Percentiles rank a stretch among this genome's conserved stretches.
These are phyloP conservation scores for Hypoxylon sp. DNA, from an alignment of 2,329 filamentous ascomycete species.

Conservation along the genomic window DNA sequence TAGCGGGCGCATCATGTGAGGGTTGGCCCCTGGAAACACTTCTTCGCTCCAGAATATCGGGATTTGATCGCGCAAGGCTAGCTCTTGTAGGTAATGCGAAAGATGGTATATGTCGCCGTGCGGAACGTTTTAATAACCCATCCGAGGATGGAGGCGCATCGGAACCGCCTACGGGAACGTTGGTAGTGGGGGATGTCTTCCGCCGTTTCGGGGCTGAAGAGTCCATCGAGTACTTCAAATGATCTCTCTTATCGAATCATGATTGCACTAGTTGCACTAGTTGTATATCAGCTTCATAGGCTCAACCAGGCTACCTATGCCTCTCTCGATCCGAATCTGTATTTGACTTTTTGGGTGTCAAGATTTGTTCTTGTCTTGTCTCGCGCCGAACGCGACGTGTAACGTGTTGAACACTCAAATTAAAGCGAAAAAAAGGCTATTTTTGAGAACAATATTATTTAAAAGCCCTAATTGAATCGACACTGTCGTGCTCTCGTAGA, in stretches of 20 bases:
- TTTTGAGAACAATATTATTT: constrained; percentile 6
- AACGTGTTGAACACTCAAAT: constrained; percentile 6
- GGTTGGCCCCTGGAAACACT: constrained; percentile 53
- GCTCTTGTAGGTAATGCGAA: constrained; percentile 78
- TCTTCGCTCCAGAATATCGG: constrained; percentile 68
- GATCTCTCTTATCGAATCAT: constrained; percentile 31
- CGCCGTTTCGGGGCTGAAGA: constrained; percentile 74
- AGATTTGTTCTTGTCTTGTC: constrained; percentile 15
- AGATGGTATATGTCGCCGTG: constrained; percentile 64
- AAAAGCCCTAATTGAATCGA: constrained; percentile 12
- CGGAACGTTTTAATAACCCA: constrained; percentile 40
- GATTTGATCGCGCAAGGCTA: constrained; percentile 73
- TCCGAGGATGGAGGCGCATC: constrained; percentile 33
- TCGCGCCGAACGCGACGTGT: constrained; percentile 1
- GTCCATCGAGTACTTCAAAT: constrained; percentile 60
- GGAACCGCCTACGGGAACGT: constrained; percentile 56
- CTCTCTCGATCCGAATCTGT: constrained; percentile 1
- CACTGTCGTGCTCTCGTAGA: neutral
- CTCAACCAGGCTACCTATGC: neutral
- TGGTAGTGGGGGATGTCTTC: constrained; percentile 71
- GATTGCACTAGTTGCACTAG: constrained; percentile 5
- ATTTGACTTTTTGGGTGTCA: constrained; percentile 4
- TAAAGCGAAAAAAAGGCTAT: constrained; percentile 4
- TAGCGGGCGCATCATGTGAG: constrained; percentile 41
- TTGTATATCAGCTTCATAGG: constrained; percentile 22